Evolutionary conservation across 1,284 basidiomycete genomes (phyloP).

Genomic region (Austroboletus olivaceoglutinosus): DNA sequence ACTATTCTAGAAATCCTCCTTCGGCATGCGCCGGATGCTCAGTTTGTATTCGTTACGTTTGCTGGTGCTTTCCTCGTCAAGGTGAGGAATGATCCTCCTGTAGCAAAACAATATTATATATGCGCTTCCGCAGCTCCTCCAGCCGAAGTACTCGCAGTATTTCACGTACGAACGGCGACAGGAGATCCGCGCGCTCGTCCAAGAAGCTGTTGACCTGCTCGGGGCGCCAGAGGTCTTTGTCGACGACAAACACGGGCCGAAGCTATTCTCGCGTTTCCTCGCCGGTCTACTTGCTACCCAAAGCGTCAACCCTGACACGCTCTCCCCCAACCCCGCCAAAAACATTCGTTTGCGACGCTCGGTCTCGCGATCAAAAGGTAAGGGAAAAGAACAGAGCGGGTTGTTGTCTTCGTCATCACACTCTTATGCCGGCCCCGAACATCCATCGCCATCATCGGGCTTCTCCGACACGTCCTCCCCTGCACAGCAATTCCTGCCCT

Average conservation of each 20-base stretch:
- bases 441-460: constrained; percentile 14
- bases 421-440: constrained; percentile 1
- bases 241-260: constrained; percentile 74
- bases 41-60: constrained; percentile 83
- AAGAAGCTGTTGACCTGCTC: constrained; percentile 63
- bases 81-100: constrained; percentile 36
- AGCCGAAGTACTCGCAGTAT: constrained; percentile 65
- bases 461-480: constrained; percentile 20
- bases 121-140: constrained; percentile 51
- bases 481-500: constrained; percentile 6
- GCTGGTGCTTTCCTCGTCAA: constrained; percentile 79
- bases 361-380: constrained; percentile 14
- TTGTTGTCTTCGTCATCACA: constrained; percentile 12
- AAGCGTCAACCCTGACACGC: constrained; percentile 44
- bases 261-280: constrained; percentile 72
- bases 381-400: constrained; percentile 9
- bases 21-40: constrained; percentile 77
- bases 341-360: constrained; percentile 5
- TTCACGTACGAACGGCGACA: constrained; percentile 55
- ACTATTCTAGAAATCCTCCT: constrained; percentile 50
- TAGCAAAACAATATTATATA: not conserved
- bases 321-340: constrained; percentile 23
- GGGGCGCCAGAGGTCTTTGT: constrained; percentile 64
- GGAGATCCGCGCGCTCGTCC: constrained; percentile 59
- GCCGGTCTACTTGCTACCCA: constrained; percentile 62